phyloP scores from a whole-genome alignment of 2,329 filamentous ascomycete species.

The Ophiostoma novo-ulmi region DNA sequence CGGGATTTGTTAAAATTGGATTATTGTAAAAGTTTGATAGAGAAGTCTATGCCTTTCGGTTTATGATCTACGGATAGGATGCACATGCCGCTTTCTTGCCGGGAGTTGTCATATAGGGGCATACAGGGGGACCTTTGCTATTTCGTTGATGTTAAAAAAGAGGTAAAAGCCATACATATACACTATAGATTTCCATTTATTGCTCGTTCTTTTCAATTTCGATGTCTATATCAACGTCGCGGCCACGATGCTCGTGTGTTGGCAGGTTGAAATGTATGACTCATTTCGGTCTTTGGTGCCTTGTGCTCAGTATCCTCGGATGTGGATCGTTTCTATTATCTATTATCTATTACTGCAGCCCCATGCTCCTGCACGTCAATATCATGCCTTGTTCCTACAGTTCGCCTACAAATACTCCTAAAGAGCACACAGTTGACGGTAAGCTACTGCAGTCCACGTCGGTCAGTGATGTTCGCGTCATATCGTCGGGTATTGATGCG shows the following conservation, averaged over 20 bases:
- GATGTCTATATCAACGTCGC: background rate
- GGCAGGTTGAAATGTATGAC: background rate
- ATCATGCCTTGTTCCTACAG: background rate
- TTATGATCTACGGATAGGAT: conserved; percentile 8
- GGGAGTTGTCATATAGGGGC: conserved; percentile 1
- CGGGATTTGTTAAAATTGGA: conserved; percentile 8
- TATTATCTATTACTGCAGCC: background rate
- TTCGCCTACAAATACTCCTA: background rate
- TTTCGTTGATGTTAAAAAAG: conserved; percentile 6
- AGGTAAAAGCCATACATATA: conserved; percentile 15
- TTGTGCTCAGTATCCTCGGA: background rate
- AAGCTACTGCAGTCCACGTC: conserved; percentile 13
- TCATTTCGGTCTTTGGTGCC: background rate
- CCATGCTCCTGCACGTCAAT: conserved; percentile 3
- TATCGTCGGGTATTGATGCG: conserved; percentile 12
- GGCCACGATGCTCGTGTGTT: background rate
- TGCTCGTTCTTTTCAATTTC: background rate
- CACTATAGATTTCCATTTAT: conserved; percentile 15
- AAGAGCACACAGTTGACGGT: background rate
- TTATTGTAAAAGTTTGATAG: background rate
- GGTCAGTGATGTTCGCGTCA: background rate
- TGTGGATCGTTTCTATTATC: background rate
- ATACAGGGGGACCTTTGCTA: background rate
- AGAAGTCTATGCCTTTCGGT: background rate
- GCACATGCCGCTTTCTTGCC: background rate